Evolutionary conservation across 192 early-diverging fungal genomes (phyloP).

Genomic region (Coemansia sp.): DNA sequence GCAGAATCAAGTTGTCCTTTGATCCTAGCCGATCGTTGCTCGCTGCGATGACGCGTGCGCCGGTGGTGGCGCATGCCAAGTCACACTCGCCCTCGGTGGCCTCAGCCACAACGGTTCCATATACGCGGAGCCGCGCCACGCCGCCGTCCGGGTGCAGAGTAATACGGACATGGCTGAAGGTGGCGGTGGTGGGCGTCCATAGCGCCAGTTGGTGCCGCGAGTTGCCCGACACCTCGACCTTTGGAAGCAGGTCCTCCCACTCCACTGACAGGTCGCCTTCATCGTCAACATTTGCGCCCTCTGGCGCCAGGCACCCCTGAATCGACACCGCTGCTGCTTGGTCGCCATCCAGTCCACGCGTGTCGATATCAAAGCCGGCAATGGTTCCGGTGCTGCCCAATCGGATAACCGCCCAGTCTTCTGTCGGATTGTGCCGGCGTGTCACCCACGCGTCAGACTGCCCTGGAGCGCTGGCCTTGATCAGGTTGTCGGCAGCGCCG

Average conservation of each 20-base stretch:
- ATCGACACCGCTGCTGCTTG: conserved; percentile 79
- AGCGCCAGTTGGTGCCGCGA: conserved; percentile 65
- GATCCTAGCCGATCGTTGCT: conserved; percentile 72
- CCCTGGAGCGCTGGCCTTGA: conserved; percentile 50
- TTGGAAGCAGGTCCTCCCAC: conserved; percentile 70
- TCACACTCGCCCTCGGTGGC: conserved; percentile 60
- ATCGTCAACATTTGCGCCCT: conserved; percentile 17
- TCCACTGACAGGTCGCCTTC: conserved; percentile 50
- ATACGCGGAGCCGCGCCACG: conserved; percentile 70
- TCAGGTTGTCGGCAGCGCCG: conserved; percentile 73
- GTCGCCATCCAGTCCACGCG: conserved; percentile 87
- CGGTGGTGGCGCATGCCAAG: conserved; percentile 63
- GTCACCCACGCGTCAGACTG: conserved; percentile 87
- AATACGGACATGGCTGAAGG: conserved; percentile 65
- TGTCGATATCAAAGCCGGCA: conserved; percentile 85
- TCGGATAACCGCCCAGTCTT: conserved; percentile 87
- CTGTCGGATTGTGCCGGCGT: conserved; percentile 79
- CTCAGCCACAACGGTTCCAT: conserved; percentile 58
- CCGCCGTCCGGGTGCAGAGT: conserved; percentile 78
- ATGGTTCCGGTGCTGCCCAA: conserved; percentile 83
- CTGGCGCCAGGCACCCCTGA: conserved; percentile 63
- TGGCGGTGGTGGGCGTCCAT: conserved; percentile 44
- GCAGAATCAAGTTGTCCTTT: conserved; percentile 77
- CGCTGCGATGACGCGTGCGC: conserved; percentile 59
- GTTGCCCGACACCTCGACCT: conserved; percentile 66